A percentile compares a stretch with the other conserved stretches of the same genome.
Conservation (phyloP, 306 rosid species). For the Amphicarpaea edgeworthii region DNA sequence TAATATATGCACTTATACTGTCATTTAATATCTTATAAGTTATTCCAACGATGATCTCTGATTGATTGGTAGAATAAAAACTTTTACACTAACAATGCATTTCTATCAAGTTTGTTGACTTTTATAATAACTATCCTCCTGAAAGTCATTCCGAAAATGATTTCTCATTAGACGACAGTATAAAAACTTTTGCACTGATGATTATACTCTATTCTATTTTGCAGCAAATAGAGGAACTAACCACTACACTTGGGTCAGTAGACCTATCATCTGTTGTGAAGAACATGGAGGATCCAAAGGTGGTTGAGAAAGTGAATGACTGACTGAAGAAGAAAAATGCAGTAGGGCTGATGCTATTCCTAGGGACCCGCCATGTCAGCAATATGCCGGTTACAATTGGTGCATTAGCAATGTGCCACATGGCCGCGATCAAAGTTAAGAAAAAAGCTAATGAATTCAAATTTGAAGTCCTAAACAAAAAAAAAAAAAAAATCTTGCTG, state of each 20-base stretch:
- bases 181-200: not conserved
- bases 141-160: not conserved
- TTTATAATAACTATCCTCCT: not conserved
- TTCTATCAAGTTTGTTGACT: not conserved
- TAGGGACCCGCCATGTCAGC: not conserved
- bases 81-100: not conserved
- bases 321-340: conserved; percentile 40
- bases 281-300: conserved; percentile 49
- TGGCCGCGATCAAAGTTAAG: conserved; percentile 16
- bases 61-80: not conserved
- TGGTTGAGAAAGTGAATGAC: conserved; percentile 49
- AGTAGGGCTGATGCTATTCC: conserved; percentile 28
- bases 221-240: conserved; percentile 65
- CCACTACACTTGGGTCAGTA: conserved; percentile 57
- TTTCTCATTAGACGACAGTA: not conserved
- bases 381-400: conserved; percentile 25
- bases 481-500: conserved; percentile 36
- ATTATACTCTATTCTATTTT: not conserved
- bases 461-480: not conserved
- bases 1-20: not conserved
- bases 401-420: conserved; percentile 37
- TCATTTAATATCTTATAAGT: not conserved
- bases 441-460: conserved; percentile 30
- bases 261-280: conserved; percentile 52
- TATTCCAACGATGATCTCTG: too few relatives aligned